Conservation (phyloP, 2,329 filamentous ascomycete genomes). For the Apiospora malaysiana region DNA sequence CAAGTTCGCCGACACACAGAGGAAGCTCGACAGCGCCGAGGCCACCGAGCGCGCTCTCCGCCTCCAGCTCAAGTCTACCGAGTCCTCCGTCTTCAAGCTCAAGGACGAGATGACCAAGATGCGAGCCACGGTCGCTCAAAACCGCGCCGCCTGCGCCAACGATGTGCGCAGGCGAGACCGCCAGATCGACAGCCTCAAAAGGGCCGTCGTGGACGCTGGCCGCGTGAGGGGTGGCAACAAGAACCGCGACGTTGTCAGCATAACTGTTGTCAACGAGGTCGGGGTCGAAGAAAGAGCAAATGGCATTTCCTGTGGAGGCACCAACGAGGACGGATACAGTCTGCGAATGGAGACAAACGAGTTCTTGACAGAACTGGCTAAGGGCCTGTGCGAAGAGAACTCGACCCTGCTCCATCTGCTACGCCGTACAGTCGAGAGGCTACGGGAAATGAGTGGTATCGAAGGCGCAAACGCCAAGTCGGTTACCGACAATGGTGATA, state of each 20-base stretch:
- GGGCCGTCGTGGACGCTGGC: conserved; percentile 76
- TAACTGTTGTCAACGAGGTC: conserved; percentile 61
- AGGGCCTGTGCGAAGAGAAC: conserved; percentile 89
- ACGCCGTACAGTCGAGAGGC: conserved; percentile 70
- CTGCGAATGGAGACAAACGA: conserved; percentile 87
- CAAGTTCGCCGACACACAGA: conserved; percentile 59
- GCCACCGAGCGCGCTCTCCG: conserved; percentile 74
- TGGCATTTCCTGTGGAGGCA: conserved; percentile 36
- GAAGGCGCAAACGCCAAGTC: conserved; percentile 33
- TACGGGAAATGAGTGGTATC: conserved; percentile 73
- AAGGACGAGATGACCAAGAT: conserved; percentile 84
- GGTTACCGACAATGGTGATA: conserved; percentile 27
- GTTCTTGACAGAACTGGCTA: conserved; percentile 84
- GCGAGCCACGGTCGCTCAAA: conserved; percentile 81
- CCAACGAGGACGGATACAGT: conserved; percentile 65
- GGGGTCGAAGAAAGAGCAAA: conserved; percentile 49
- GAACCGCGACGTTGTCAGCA: conserved; percentile 60
- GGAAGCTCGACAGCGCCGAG: conserved; percentile 64
- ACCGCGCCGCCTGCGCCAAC: conserved; percentile 84
- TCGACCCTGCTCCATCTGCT: conserved; percentile 78
- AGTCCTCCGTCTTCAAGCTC: conserved; percentile 74
- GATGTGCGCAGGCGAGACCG: conserved; percentile 90
- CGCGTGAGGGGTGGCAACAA: conserved; percentile 64
- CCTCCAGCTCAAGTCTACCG: conserved; percentile 73
- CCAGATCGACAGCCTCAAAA: conserved; percentile 87